A percentile compares a stretch with the other conserved stretches of the same genome.
These are phyloP conservation scores for Aspergillus nomiae DNA, from an alignment of 2,329 filamentous ascomycete species.

Conservation along the genomic window DNA sequence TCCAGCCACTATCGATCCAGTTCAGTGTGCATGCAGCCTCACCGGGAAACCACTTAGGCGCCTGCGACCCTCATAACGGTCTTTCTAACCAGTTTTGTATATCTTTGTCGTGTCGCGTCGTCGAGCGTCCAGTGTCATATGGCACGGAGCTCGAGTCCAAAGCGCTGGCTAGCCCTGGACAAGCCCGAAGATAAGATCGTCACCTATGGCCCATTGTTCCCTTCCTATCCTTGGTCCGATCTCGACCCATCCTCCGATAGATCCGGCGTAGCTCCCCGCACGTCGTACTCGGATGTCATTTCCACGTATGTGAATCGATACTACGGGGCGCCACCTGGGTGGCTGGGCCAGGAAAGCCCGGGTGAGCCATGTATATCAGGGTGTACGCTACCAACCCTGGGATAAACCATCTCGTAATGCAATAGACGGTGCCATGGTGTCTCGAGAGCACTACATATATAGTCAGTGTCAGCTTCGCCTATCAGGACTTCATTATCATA, in stretches of 20 bases:
- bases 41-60: background rate
- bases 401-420: background rate
- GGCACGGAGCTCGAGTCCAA: background rate
- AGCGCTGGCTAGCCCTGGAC: background rate
- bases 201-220: background rate
- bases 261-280: background rate
- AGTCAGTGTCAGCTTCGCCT: background rate
- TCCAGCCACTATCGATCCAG: slow-evolving; percentile 2
- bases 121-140: background rate
- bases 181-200: background rate
- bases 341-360: background rate
- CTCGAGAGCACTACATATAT: background rate
- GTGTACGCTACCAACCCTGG: background rate
- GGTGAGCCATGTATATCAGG: background rate
- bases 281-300: background rate
- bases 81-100: background rate
- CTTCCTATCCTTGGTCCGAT: background rate
- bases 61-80: background rate
- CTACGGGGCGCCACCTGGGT: background rate
- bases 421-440: background rate
- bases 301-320: background rate
- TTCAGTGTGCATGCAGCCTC: slow-evolving; percentile 1
- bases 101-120: background rate
- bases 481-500: background rate
- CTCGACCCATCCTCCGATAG: background rate